phyloP scores from a whole-genome alignment of 176 grass and related monocot species.

The Oryza punctata region DNA sequence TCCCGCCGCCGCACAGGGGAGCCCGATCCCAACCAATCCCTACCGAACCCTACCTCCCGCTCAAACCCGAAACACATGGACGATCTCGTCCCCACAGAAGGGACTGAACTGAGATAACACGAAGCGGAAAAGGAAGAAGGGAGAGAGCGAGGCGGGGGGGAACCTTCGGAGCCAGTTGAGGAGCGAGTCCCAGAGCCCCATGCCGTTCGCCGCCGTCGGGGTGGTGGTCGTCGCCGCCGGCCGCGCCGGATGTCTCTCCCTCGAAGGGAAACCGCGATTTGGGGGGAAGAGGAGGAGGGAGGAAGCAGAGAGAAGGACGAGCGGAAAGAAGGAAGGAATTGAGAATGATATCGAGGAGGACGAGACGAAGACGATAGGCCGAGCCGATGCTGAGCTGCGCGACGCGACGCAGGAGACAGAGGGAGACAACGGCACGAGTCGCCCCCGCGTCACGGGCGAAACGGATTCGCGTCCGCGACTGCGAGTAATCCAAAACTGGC shows the following conservation, averaged over 20 bases:
- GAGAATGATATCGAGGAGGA: background rate
- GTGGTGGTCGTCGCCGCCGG: constrained; percentile 11
- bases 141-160: background rate
- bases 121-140: background rate
- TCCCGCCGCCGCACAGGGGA: background rate
- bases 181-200: constrained; percentile 89
- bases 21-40: background rate
- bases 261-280: constrained; percentile 33
- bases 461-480: background rate
- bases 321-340: background rate
- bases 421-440: background rate
- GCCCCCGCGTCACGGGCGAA: background rate
- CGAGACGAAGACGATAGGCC: background rate
- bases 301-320: constrained; percentile 1
- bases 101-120: background rate
- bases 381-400: background rate
- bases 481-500: background rate
- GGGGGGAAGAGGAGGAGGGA: background rate
- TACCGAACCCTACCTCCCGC: background rate
- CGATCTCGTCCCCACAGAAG: background rate
- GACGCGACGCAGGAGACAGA: background rate
- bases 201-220: constrained; percentile 27
- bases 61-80: background rate
- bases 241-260: constrained; percentile 33
- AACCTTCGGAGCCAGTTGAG: constrained; percentile 99